phyloP scores from a whole-genome alignment of 2,329 filamentous ascomycete species.

The Exophiala calicioides region DNA sequence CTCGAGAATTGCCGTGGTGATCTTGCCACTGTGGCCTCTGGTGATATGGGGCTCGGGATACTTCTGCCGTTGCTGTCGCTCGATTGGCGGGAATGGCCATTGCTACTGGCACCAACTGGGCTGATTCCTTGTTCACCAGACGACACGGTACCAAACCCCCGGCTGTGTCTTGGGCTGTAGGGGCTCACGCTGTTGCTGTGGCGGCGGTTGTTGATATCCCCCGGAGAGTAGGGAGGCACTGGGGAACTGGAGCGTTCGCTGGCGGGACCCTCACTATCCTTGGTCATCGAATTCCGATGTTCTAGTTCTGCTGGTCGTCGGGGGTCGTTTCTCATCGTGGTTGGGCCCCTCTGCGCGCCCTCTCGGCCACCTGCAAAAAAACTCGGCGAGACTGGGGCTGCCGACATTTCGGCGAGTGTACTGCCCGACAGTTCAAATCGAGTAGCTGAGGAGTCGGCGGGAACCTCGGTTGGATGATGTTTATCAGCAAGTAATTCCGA shows the following conservation, averaged over 20 bases:
- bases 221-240: slow-evolving; percentile 30
- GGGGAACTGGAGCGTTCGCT: slow-evolving; percentile 24
- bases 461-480: slow-evolving; percentile 32
- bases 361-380: slow-evolving; percentile 20
- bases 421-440: slow-evolving; percentile 29
- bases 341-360: slow-evolving; percentile 5
- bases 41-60: slow-evolving; percentile 19
- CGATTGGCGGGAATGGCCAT: slow-evolving; percentile 18
- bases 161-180: slow-evolving; percentile 24
- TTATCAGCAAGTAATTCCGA: slow-evolving; percentile 33
- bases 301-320: slow-evolving; percentile 27
- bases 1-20: slow-evolving; percentile 2
- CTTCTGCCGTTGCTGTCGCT: slow-evolving; percentile 17
- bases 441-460: slow-evolving; percentile 29
- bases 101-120: slow-evolving; percentile 23
- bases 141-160: slow-evolving; percentile 23
- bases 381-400: slow-evolving; percentile 25
- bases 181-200: slow-evolving; percentile 29
- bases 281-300: slow-evolving; percentile 20
- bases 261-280: slow-evolving; percentile 19
- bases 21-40: slow-evolving; percentile 17
- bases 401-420: slow-evolving; percentile 31
- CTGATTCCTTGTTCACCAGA: slow-evolving; percentile 29
- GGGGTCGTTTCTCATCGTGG: slow-evolving; percentile 23
- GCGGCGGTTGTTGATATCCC: slow-evolving; percentile 19